Conservation (phyloP, 805 yeast species). For the Candida multigemmis region DNA sequence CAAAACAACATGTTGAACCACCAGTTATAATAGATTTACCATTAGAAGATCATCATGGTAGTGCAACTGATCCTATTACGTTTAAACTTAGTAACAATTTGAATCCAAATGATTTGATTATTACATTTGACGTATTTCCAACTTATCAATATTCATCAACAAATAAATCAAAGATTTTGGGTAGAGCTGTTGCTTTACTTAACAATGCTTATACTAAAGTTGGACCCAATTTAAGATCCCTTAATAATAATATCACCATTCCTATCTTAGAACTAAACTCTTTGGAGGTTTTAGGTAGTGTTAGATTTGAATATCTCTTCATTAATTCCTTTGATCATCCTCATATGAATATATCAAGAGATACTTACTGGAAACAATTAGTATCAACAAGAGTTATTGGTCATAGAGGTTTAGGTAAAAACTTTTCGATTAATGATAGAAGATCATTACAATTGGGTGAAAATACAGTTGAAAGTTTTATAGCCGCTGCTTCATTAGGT, state of each 20-base stretch:
- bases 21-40: conserved; percentile 72
- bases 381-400: conserved; percentile 90
- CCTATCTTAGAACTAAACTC: conserved; percentile 71
- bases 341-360: conserved; percentile 53
- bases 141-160: conserved; percentile 52
- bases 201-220: conserved; percentile 54
- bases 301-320: conserved; percentile 66
- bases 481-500: conserved; percentile 93
- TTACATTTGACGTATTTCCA: conserved; percentile 83
- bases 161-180: conserved; percentile 35
- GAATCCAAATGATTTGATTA: conserved; percentile 41
- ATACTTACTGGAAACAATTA: conserved; percentile 86
- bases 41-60: conserved; percentile 63
- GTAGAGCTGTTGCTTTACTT: conserved; percentile 76
- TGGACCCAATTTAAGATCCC: conserved; percentile 57
- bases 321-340: conserved; percentile 70
- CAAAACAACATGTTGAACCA: conserved; percentile 33
- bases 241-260: conserved; percentile 55
- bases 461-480: conserved; percentile 88
- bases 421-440: conserved; percentile 51
- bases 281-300: conserved; percentile 66
- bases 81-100: conserved; percentile 47
- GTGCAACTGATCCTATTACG: conserved; percentile 64
- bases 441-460: conserved; percentile 89
- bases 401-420: conserved; percentile 92